Evolutionary conservation across 164 flowering plant genomes (phyloP), one percentile per base, ranked within the genome.

Genomic region (Chimonanthus praecox): DNA sequence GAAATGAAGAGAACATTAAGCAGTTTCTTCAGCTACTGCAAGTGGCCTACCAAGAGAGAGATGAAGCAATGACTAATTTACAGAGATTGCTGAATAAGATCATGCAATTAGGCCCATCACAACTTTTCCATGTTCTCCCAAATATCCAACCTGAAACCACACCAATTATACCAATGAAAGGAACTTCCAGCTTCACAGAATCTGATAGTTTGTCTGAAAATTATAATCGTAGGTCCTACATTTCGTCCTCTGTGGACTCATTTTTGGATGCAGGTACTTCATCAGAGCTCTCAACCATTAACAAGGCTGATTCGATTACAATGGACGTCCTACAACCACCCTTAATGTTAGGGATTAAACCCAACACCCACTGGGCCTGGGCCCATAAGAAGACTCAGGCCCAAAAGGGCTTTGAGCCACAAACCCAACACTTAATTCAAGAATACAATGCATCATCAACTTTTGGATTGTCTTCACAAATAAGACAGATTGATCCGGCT

Each of bases 11-110:
- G 54, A 73, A 79, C 10, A 69, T 85, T 6, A 80, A 78, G 49
- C 82, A 84, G 10, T 58, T 90, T 20, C 58, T 84, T 43, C 72
- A 83, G 43, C 86, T 86, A 64, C 76, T 93, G 11, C 81, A 83
- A 49, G 11, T 69, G 7, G 87, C 89, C 20, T 75, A 67, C 65
- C 80, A 84, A 71, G 97, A 93, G 76, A 84, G 98, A 74, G 95
- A 93, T 75, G 94, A 90, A 79, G 91, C 92, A 2, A 85, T 72
- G 75, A 80, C 78, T 45, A 90, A 88, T n/a, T 73, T 88, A 48
- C 88, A 88, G 4, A 84, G 80, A 5, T 65, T 87, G 7, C 75
- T 87, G 7, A 74, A 80, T 78, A 86, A 84, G 47, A 16, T 83
- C 4, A 68, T 70, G 11, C 68, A 77, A 47, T 64, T 75, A 16